These are phyloP conservation scores for Smittium mucronatum DNA, from an alignment of 371 early-diverging fungal genomes.

Conservation along the genomic window DNA sequence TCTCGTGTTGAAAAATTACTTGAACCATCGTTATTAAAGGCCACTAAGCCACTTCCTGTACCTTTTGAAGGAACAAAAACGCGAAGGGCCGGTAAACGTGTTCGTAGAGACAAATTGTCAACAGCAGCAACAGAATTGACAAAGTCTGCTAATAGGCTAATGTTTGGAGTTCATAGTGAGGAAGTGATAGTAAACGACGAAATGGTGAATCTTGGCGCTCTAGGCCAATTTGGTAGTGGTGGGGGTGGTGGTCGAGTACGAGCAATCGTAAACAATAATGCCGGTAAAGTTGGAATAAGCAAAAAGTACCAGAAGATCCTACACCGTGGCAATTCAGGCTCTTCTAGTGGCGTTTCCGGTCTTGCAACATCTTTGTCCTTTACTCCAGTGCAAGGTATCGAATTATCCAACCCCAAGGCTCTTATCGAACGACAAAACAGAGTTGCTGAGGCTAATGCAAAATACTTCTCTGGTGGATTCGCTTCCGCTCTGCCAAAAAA, in stretches of 20 bases:
- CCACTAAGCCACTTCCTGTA: slow-evolving; percentile 75
- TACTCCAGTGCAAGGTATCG: slow-evolving; percentile 92
- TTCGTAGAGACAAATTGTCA: slow-evolving; percentile 69
- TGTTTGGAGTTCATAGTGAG: slow-evolving; percentile 84
- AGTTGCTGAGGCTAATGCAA: slow-evolving; percentile 53
- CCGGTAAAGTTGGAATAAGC: slow-evolving; percentile 31
- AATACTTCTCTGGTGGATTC: slow-evolving; percentile 67
- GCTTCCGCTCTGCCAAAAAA: slow-evolving; percentile 44
- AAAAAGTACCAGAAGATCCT: slow-evolving; percentile 44
- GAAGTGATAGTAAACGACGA: slow-evolving; percentile 71
- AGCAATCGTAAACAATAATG: slow-evolving; percentile 50
- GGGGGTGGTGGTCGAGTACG: slow-evolving; percentile 58
- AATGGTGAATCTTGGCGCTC: slow-evolving; percentile 79
- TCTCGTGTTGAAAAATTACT: slow-evolving; percentile 70
- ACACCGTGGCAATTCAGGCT: slow-evolving; percentile 26
- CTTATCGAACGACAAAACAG: slow-evolving; percentile 38
- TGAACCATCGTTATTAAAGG: slow-evolving; percentile 77
- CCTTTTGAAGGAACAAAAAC: slow-evolving; percentile 87
- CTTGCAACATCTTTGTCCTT: slow-evolving; percentile 83
- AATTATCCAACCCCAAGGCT: slow-evolving; percentile 77
- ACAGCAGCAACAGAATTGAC: slow-evolving; percentile 77
- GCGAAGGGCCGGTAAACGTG: slow-evolving; percentile 78
- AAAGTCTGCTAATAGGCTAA: slow-evolving; percentile 78
- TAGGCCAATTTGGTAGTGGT: slow-evolving; percentile 56
- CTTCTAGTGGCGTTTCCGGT: slow-evolving; percentile 49